A percentile compares a stretch with the other conserved stretches of the same genome.
Evolutionary conservation across 2,329 filamentous ascomycete genomes (phyloP).

Genomic region (Cordyceps cateniannulata): DNA sequence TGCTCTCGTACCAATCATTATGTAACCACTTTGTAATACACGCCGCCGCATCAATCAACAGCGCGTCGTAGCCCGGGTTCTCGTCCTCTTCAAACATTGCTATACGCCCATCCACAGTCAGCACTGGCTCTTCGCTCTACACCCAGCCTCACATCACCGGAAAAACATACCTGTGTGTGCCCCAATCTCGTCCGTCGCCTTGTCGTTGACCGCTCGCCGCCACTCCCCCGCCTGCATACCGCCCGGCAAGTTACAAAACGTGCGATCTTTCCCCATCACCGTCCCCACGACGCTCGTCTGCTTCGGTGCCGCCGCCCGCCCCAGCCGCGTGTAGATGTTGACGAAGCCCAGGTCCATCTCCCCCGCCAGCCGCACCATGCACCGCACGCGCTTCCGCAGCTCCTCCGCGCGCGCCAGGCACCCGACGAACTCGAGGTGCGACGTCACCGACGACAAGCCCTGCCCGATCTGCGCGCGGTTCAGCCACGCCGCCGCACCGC

Average conservation of each 20-base stretch:
- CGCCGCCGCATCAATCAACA: slow-evolving; percentile 59
- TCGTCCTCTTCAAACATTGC: slow-evolving; percentile 67
- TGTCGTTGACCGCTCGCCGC: slow-evolving; percentile 70
- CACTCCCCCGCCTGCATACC: slow-evolving; percentile 50
- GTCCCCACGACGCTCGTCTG: slow-evolving; percentile 46
- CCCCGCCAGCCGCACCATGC: slow-evolving; percentile 56
- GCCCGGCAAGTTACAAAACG: slow-evolving; percentile 76
- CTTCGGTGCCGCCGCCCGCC: slow-evolving; percentile 55
- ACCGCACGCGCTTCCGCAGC: slow-evolving; percentile 65
- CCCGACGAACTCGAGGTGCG: slow-evolving; percentile 89
- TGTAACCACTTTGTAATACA: slow-evolving; percentile 59
- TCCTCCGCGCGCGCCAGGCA: slow-evolving; percentile 81
- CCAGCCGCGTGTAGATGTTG: slow-evolving; percentile 83
- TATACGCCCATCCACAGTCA: slow-evolving; percentile 20
- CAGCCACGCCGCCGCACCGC: slow-evolving; percentile 77
- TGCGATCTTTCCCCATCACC: slow-evolving; percentile 65
- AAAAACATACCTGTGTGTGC: slow-evolving; percentile 65
- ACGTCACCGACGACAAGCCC: slow-evolving; percentile 76
- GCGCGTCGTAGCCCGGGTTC: slow-evolving; percentile 65
- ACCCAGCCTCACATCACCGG: too few species aligned
- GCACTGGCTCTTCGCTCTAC: too few species aligned
- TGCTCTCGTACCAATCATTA: slow-evolving; percentile 61
- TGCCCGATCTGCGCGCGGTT: slow-evolving; percentile 74
- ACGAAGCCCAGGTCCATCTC: slow-evolving; percentile 70
- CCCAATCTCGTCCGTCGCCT: slow-evolving; percentile 67